phyloP scores from a whole-genome alignment of 2,329 filamentous ascomycete species.

The Trichophyton rubrum region DNA sequence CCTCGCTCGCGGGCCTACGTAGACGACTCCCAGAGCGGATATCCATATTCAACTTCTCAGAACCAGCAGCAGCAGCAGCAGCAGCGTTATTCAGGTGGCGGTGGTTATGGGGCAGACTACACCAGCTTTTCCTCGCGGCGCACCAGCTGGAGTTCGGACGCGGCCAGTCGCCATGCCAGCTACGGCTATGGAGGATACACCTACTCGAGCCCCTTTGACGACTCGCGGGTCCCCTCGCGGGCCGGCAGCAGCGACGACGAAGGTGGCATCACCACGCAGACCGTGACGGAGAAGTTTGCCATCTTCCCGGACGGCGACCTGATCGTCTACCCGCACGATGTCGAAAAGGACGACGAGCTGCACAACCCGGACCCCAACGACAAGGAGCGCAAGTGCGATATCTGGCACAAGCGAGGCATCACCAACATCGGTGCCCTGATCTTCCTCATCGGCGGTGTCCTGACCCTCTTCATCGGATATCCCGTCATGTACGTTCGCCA shows the following conservation, averaged over 20 bases:
- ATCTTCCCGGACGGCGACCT: conserved; percentile 56
- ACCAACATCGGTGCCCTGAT: conserved; percentile 52
- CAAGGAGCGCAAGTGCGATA: conserved; percentile 48
- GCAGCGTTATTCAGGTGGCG: too few species aligned
- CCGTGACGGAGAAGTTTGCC: conserved; percentile 61
- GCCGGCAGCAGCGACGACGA: conserved; percentile 52
- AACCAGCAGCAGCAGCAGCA: background rate
- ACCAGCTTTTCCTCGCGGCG: conserved; percentile 46
- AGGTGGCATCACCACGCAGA: conserved; percentile 51
- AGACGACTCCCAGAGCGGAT: background rate
- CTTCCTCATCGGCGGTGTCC: conserved; percentile 47
- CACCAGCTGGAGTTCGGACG: conserved; percentile 54
- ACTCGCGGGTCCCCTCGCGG: conserved; percentile 46
- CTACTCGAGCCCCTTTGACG: conserved; percentile 40
- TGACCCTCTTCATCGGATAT: conserved; percentile 56
- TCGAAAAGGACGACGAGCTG: conserved; percentile 60
- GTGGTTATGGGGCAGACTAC: conserved; percentile 17
- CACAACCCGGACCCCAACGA: conserved; percentile 59
- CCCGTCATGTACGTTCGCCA: conserved; percentile 50
- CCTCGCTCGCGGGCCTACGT: background rate
- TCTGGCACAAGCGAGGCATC: conserved; percentile 52
- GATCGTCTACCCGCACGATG: conserved; percentile 56
- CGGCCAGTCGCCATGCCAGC: conserved; percentile 35
- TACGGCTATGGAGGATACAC: background rate
- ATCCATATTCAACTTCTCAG: background rate